Conservation (phyloP, 2,329 filamentous ascomycete genomes). For the Claviceps lovelessii region DNA sequence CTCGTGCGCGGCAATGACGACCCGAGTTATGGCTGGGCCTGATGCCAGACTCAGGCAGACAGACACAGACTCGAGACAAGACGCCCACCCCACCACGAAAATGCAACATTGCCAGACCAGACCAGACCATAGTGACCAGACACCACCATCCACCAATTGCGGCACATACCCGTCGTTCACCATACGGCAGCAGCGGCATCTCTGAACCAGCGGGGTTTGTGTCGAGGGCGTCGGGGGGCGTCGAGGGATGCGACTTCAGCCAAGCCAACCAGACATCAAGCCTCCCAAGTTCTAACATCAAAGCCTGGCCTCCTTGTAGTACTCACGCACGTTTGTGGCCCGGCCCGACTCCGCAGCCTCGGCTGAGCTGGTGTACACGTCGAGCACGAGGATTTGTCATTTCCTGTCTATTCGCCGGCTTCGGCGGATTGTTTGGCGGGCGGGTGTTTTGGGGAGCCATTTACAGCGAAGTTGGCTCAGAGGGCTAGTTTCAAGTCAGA, state of each 20-base stretch:
- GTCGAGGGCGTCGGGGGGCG: not conserved
- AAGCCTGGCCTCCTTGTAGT: not conserved
- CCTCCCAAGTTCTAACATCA: not conserved
- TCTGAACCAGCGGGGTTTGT: not conserved
- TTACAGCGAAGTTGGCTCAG: not conserved
- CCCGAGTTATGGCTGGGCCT: not conserved
- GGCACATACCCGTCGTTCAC: not conserved
- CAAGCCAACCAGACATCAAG: not conserved
- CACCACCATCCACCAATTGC: not conserved
- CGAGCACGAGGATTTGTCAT: not conserved
- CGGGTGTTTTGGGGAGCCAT: not conserved
- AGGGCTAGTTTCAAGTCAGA: not conserved
- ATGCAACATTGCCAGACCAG: not conserved
- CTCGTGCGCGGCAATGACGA: not conserved
- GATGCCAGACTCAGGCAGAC: not conserved
- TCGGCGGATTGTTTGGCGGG: not conserved
- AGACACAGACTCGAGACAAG: not conserved
- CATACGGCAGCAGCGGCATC: not conserved
- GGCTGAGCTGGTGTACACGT: not conserved
- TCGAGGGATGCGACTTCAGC: not conserved
- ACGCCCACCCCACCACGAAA: not conserved
- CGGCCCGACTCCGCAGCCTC: not conserved
- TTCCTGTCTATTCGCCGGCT: not conserved
- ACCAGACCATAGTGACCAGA: not conserved
- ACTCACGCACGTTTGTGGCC: not conserved